Percentiles rank a stretch among this genome's conserved stretches.
Conservation (phyloP, 148 eudicot genomes). For the Chenopodium suecicum region DNA sequence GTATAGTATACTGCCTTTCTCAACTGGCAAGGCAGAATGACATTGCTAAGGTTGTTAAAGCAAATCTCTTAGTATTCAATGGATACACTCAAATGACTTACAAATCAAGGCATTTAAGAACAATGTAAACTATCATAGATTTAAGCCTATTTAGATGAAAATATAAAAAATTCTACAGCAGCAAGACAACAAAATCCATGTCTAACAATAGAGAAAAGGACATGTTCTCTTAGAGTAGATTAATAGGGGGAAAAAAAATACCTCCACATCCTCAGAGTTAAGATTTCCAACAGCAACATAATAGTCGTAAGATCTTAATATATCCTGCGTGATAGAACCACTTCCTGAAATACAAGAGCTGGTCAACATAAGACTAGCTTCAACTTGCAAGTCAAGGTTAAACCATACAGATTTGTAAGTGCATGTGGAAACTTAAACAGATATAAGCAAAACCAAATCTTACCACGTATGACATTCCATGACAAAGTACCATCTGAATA, state of each 20-base stretch:
- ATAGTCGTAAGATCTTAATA: conserved; percentile 50
- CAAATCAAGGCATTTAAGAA: neutral
- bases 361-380: conserved; percentile 1
- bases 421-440: neutral
- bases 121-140: neutral
- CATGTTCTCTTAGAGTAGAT: neutral
- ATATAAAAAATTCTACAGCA: neutral
- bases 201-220: neutral
- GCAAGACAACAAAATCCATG: neutral
- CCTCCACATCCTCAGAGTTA: conserved; percentile 56
- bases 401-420: neutral
- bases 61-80: neutral
- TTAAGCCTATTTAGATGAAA: neutral
- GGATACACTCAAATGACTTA: neutral
- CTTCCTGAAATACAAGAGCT: conserved; percentile 44
- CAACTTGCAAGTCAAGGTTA: neutral
- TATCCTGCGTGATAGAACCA: conserved; percentile 58
- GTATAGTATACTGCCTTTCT: neutral
- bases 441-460: conserved; percentile 13
- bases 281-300: conserved; percentile 78
- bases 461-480: conserved; percentile 74
- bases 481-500: conserved; percentile 59
- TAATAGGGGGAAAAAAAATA: conserved; percentile 15
- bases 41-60: neutral
- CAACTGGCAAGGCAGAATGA: neutral